Conservation (phyloP, 768 basidiomycete species). For the Boletellus emodensis region DNA sequence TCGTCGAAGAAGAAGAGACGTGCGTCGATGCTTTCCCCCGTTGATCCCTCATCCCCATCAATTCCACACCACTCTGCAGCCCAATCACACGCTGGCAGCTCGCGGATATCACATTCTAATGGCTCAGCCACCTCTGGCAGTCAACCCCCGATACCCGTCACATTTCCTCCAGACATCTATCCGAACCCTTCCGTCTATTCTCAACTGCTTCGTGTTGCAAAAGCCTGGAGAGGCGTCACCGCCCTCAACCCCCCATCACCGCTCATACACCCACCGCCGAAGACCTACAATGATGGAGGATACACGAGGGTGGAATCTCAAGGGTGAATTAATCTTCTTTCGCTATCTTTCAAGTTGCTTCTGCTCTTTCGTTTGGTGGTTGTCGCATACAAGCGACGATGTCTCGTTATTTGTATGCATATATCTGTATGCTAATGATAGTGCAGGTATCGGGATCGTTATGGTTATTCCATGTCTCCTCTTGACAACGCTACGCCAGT, state of each 20-base stretch:
- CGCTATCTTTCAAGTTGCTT: not conserved
- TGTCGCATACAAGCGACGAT: slow-evolving; percentile 15
- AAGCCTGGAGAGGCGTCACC: slow-evolving; percentile 65
- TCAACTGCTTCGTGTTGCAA: slow-evolving; percentile 54
- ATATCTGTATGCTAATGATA: slow-evolving; percentile 15
- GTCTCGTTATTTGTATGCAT: slow-evolving; percentile 10
- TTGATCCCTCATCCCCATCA: slow-evolving; percentile 18
- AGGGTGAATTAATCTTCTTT: slow-evolving; percentile 22
- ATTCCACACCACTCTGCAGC: slow-evolving; percentile 8
- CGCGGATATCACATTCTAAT: slow-evolving; percentile 15
- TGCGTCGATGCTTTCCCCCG: slow-evolving; percentile 33
- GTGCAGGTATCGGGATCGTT: slow-evolving; percentile 25
- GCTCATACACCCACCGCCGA: slow-evolving; percentile 19
- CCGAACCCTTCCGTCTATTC: slow-evolving; percentile 38
- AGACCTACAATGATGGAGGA: slow-evolving; percentile 17
- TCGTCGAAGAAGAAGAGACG: slow-evolving; percentile 37
- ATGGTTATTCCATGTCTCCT: slow-evolving; percentile 27
- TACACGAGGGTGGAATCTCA: slow-evolving; percentile 24
- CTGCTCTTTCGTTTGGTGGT: not conserved
- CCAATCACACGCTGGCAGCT: slow-evolving; percentile 16
- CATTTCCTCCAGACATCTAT: slow-evolving; percentile 31
- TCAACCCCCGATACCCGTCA: slow-evolving; percentile 33
- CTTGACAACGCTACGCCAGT: slow-evolving; percentile 34
- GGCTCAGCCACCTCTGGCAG: slow-evolving; percentile 1
- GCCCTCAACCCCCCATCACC: slow-evolving; percentile 40